Base-by-base conservation (phyloP, 495 filamentous ascomycete genomes). In the Hyaloscypha variabilis region DNA sequence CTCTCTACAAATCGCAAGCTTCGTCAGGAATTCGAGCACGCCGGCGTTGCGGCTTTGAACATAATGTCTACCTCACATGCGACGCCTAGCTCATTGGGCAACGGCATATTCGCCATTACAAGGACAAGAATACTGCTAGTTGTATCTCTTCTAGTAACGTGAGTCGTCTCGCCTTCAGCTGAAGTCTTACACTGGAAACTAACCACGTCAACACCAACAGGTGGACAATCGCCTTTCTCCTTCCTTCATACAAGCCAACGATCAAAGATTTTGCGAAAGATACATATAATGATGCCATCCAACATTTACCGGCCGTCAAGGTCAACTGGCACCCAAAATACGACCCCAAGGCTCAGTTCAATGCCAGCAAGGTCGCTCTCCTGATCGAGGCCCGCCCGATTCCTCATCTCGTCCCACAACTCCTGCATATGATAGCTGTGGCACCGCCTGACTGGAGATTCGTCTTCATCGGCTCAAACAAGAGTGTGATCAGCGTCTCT, bases 391-490 rank as follows among this genome's bases (percentile, higher is more conserved):
- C 72, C 23, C 77, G 82, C 23, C 77, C 78, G 0, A 66, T 81
- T 13, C 71, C 79, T 5, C 76, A 77, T 64, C 73, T 83, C 6
- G 76, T 78, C 2, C 79, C 82, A 1, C 75, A 76, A 29, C 70
- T 83, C 17, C 73, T 83, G 2, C 79, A 83, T 67, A 81, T 83
- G 77, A 81, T 81, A 13, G 71, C 77, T 0, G 79, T 83, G 24
- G 79, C 83, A 0, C 82, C 81, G 11, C 75, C 79, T 10, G 81
- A 83, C 67, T 83, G 82, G 81, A 75, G 78, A 26, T 83, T 84
- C 66, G 52, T 81, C 49, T 83, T 83, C 65, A 73, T 82, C 61
- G 82, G 81, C 28, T 76, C 78, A 4, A 69, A 75, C 23, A 61
- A 76, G 54, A 81, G 78, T 53, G 74, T 79, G 0, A 58, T 69